These are phyloP conservation scores for Ustilago xerochloae DNA, from an alignment of 1,284 basidiomycete species.

Conservation along the genomic window DNA sequence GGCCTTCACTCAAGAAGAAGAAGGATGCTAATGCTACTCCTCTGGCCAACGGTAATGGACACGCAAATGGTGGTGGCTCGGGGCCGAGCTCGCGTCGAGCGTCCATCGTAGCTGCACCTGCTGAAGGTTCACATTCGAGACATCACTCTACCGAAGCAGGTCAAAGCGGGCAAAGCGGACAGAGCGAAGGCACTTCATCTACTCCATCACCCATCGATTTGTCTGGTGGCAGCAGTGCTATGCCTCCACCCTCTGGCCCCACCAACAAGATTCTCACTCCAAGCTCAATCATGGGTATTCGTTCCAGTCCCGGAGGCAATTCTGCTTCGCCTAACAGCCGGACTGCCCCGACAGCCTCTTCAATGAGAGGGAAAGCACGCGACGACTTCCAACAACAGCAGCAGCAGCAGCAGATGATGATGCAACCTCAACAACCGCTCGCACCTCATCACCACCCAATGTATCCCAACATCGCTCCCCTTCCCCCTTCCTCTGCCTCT, in stretches of 20 bases:
- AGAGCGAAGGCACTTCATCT: constrained; percentile 56
- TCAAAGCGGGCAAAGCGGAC: too few relatives aligned
- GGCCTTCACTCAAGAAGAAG: constrained; percentile 44
- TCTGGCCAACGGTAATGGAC: constrained; percentile 19
- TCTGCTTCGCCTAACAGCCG: constrained; percentile 18
- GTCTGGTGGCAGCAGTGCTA: constrained; percentile 28
- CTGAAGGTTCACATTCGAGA: constrained; percentile 25
- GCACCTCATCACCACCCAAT: constrained; percentile 4
- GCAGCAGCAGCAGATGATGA: constrained; percentile 19
- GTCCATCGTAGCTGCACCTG: constrained; percentile 14
- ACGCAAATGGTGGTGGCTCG: constrained; percentile 13
- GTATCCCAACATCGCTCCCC: constrained; percentile 37
- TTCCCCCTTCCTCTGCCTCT: constrained; percentile 3
- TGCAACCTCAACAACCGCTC: constrained; percentile 2
- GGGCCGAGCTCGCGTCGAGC: constrained; percentile 30
- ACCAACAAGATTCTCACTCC: constrained; percentile 62
- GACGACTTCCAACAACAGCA: constrained; percentile 28
- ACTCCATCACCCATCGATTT: constrained; percentile 65
- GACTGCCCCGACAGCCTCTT: background rate
- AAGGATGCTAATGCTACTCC: constrained; percentile 33
- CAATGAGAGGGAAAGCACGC: constrained; percentile 28
- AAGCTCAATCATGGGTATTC: constrained; percentile 64
- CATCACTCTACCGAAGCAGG: constrained; percentile 52
- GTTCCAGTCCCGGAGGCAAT: constrained; percentile 17
- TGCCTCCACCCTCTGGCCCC: constrained; percentile 49